Evolutionary conservation across 192 early-diverging fungal species (phyloP).

Genomic region (Mortierella hygrophila): DNA sequence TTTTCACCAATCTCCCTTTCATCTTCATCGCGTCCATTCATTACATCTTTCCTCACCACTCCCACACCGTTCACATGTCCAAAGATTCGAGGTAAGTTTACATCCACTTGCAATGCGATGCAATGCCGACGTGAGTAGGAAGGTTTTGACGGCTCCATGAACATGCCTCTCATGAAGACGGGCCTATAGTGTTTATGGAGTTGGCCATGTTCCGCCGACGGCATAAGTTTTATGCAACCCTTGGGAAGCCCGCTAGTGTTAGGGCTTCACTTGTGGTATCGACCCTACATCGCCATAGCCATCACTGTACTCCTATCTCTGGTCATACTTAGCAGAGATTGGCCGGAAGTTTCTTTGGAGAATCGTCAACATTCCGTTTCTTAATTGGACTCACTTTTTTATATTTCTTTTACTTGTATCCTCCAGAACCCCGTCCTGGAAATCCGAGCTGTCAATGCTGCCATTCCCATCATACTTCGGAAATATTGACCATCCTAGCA

Average conservation of each 20-base stretch:
- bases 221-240: constrained; percentile 25
- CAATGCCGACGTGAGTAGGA: background rate
- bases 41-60: too few species aligned
- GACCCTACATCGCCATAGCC: constrained; percentile 32
- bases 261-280: constrained; percentile 31
- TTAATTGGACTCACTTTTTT: background rate
- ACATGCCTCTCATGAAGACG: constrained; percentile 25
- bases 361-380: constrained; percentile 16
- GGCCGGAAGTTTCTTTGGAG: constrained; percentile 33
- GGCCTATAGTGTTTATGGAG: constrained; percentile 16
- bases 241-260: constrained; percentile 19
- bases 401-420: background rate
- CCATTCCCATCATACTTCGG: too few species aligned
- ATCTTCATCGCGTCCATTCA: background rate
- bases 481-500: too few species aligned
- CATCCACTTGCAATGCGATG: background rate
- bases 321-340: constrained; percentile 35
- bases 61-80: too few species aligned
- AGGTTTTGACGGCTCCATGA: constrained; percentile 18
- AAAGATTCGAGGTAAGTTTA: constrained; percentile 13
- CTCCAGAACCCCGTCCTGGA: background rate
- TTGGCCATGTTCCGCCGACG: constrained; percentile 17
- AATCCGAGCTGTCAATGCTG: too few species aligned
- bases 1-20: background rate
- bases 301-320: constrained; percentile 20